Base-by-base conservation (phyloP, 2,329 filamentous ascomycete genomes). In the Aplosporella prunicola region DNA sequence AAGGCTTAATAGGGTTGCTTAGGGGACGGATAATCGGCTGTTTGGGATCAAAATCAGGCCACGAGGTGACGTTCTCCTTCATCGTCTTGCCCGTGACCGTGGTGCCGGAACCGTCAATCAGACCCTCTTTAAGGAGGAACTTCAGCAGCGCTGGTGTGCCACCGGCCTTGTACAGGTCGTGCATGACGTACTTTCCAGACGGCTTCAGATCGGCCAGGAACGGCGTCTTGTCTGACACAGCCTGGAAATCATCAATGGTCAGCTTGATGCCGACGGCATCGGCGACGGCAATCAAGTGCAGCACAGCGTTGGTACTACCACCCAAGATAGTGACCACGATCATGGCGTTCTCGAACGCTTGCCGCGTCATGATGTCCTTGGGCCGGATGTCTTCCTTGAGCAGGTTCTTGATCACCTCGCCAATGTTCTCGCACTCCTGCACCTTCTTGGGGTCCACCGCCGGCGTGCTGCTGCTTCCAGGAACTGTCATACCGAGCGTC, bases 21-120 rank as follows among this genome's bases (percentile, higher is more conserved):
- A 83, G 58, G 1, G 78, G 78, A 10, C 74, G 69, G 48, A 85
- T 82, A 53, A 85, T 81, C 44, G 76, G 69, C 58, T 85, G 80
- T 48, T 82, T 74, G 2, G 66, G 62, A 13, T 79, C 77, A 66
- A 86, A 81, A 47, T 74, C 74, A 7, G 71, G 69, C 1, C 68
- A 69, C 20, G 73, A 69, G 50, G 68, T 62, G 23, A 69, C 51
- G 49, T 71, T 71, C 51, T 70, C 48, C 43, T 63, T 63, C 8
- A 71, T 51, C 1, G 67, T 69, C 51, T 66, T 63, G 32, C 67
- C 67, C n/a, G 67, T 71, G 14, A 67, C 66, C 18, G 67, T 71
- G 48, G 69, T 66, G 32, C 61, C 57, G 40, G 52, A 60, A 33
- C 67, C 67, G 35, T 69, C 60, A 14, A 71, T 55, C 14, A 69